Evolutionary conservation across 2,329 filamentous ascomycete species (phyloP).

Genomic region (Neofusicoccum cordaticola): DNA sequence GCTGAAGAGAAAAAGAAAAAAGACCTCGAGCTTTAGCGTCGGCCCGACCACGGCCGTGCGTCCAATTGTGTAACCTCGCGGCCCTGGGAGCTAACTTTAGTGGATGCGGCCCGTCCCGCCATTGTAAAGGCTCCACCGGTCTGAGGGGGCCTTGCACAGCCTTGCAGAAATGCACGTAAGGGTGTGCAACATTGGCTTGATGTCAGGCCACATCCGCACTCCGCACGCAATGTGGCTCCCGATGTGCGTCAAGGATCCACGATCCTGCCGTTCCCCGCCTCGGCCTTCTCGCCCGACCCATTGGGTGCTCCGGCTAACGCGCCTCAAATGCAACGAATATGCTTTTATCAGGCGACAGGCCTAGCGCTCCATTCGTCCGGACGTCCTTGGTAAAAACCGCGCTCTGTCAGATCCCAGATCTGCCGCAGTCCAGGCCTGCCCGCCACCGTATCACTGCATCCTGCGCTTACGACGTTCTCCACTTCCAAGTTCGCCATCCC

Average conservation of each 20-base stretch:
- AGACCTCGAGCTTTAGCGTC: conserved; percentile 11
- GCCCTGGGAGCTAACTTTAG: neutral
- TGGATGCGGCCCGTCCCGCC: conserved; percentile 10
- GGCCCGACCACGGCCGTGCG: neutral
- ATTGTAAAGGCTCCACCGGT: neutral
- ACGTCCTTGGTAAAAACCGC: neutral
- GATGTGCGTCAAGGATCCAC: conserved; percentile 1
- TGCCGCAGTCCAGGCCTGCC: neutral
- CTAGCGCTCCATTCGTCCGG: conserved; percentile 2
- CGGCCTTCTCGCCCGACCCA: neutral
- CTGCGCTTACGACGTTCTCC: neutral
- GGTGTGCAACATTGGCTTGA: conserved; percentile 6
- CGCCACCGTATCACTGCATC: neutral
- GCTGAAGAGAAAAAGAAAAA: conserved; percentile 1
- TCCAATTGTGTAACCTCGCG: neutral
- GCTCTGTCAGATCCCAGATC: neutral
- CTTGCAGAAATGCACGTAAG: conserved; percentile 16
- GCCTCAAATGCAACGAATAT: conserved; percentile 11
- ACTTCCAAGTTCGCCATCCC: neutral
- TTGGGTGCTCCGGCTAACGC: neutral
- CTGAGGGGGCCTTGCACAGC: conserved; percentile 3
- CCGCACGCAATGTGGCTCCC: conserved; percentile 3
- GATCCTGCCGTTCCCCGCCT: neutral
- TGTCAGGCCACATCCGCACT: conserved; percentile 8
- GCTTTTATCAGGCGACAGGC: conserved; percentile 4